Percentiles rank a stretch among this genome's conserved stretches.
Evolutionary conservation across 2,329 filamentous ascomycete species (phyloP).

Genomic region (Nemania sp.): DNA sequence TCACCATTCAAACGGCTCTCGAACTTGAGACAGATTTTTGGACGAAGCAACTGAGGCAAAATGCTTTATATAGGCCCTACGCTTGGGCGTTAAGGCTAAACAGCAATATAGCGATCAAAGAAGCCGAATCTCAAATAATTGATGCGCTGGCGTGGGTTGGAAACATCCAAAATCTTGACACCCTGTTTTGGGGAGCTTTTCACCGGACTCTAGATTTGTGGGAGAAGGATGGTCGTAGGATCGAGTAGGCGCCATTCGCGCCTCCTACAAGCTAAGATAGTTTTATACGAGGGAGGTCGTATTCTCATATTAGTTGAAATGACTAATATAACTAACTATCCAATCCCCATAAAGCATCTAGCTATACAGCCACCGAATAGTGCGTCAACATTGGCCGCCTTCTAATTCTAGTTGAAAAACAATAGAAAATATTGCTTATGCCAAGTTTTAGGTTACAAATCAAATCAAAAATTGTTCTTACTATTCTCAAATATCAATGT

Average conservation of each 20-base stretch:
- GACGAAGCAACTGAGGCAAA: not conserved
- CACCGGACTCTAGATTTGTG: not conserved
- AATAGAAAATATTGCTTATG: no score
- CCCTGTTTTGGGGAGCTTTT: constrained; percentile 6
- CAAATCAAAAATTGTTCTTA: no score
- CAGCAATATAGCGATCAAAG: constrained; percentile 5
- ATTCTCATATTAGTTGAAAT: no score
- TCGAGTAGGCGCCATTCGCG: constrained; percentile 13
- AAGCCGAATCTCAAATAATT: constrained; percentile 14
- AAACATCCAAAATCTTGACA: not conserved
- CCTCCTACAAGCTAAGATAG: no score
- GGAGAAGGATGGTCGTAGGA: not conserved
- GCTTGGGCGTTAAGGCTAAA: constrained; percentile 18
- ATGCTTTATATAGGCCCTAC: not conserved
- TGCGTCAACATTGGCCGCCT: no score
- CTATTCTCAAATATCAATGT: no score
- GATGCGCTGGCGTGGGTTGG: constrained; percentile 2
- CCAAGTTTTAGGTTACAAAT: no score
- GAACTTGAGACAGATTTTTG: constrained; percentile 4
- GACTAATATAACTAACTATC: no score
- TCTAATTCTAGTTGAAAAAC: no score
- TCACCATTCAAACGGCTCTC: constrained; percentile 1
- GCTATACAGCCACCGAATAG: no score
- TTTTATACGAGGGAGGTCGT: no score
- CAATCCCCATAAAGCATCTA: no score